phyloP scores from a whole-genome alignment of 495 filamentous ascomycete genomes.

The Penicillium samsonianum region DNA sequence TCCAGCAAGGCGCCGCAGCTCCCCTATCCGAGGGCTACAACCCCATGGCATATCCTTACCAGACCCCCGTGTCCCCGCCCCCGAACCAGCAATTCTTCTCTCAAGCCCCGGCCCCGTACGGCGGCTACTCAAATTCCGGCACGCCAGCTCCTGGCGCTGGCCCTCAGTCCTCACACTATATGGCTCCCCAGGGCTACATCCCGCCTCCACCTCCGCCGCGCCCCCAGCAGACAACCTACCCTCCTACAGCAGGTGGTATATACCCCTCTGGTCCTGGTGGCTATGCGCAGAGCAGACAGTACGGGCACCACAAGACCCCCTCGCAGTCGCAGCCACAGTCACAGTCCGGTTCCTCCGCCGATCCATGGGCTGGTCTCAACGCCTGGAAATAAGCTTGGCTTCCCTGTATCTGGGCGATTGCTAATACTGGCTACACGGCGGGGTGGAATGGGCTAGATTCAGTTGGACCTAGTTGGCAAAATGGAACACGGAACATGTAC shows the following conservation, averaged over 20 bases:
- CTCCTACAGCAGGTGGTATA: conserved; percentile 45
- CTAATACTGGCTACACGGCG: neutral
- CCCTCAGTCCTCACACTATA: conserved; percentile 37
- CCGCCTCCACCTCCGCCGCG: conserved; percentile 89
- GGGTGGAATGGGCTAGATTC: neutral
- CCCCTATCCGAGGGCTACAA: conserved; percentile 54
- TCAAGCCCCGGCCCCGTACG: conserved; percentile 39
- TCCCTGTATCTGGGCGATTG: neutral
- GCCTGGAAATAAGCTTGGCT: conserved; percentile 69
- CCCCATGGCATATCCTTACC: conserved; percentile 56
- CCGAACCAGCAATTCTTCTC: conserved; percentile 48
- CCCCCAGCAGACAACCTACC: conserved; percentile 74
- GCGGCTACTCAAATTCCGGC: conserved; percentile 36
- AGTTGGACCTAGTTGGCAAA: neutral
- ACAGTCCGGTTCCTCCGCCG: conserved; percentile 39
- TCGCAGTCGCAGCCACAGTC: conserved; percentile 47
- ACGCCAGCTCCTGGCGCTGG: conserved; percentile 33
- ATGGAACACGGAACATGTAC: neutral
- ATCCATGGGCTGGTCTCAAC: conserved; percentile 87
- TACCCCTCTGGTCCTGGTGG: conserved; percentile 62
- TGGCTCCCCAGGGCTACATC: conserved; percentile 77
- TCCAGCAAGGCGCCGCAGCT: conserved; percentile 49
- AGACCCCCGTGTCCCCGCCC: conserved; percentile 48
- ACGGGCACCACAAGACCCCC: conserved; percentile 41
- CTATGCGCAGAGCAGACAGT: conserved; percentile 53